A percentile compares a stretch with the other conserved stretches of the same genome.
phyloP scores from a whole-genome alignment of 306 rosid species.

The Trifolium dubium region DNA sequence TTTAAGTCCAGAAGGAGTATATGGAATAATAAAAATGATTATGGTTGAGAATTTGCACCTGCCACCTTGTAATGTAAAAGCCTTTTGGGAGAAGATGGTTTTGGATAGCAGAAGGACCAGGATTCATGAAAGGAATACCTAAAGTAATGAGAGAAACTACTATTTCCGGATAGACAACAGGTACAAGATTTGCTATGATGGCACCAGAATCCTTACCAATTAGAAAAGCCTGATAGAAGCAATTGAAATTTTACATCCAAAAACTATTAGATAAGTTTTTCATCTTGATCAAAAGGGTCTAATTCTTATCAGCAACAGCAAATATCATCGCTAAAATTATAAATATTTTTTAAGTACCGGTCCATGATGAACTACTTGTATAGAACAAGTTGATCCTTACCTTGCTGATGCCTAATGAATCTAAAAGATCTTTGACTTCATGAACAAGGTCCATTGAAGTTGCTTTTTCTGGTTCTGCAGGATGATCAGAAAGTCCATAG shows the following conservation, averaged over 20 bases:
- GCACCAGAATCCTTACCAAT: slow-evolving; percentile 69
- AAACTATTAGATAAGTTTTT: slow-evolving; percentile 16
- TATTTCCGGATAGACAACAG: slow-evolving; percentile 53
- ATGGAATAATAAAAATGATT: background rate
- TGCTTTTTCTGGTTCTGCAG: slow-evolving; percentile 57
- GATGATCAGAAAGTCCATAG: slow-evolving; percentile 80
- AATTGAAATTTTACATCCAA: background rate
- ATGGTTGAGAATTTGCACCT: slow-evolving; percentile 42
- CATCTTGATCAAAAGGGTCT: background rate
- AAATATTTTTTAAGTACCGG: too few relatives aligned
- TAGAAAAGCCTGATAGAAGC: slow-evolving; percentile 51
- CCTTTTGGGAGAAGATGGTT: slow-evolving; percentile 61
- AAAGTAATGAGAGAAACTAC: slow-evolving; percentile 54
- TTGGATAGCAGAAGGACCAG: slow-evolving; percentile 48
- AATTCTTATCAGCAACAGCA: too few relatives aligned
- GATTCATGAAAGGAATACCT: slow-evolving; percentile 59
- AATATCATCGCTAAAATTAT: too few relatives aligned
- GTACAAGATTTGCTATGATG: slow-evolving; percentile 49
- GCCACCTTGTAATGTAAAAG: slow-evolving; percentile 59
- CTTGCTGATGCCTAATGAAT: slow-evolving; percentile 60
- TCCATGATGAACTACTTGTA: too few relatives aligned
- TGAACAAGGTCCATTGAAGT: slow-evolving; percentile 50
- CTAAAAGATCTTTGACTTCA: slow-evolving; percentile 58
- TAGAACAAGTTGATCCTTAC: slow-evolving; percentile 34
- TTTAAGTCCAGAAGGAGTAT: background rate